phyloP scores from a whole-genome alignment of 164 flowering plant species.

The Cinnamomum chago region DNA sequence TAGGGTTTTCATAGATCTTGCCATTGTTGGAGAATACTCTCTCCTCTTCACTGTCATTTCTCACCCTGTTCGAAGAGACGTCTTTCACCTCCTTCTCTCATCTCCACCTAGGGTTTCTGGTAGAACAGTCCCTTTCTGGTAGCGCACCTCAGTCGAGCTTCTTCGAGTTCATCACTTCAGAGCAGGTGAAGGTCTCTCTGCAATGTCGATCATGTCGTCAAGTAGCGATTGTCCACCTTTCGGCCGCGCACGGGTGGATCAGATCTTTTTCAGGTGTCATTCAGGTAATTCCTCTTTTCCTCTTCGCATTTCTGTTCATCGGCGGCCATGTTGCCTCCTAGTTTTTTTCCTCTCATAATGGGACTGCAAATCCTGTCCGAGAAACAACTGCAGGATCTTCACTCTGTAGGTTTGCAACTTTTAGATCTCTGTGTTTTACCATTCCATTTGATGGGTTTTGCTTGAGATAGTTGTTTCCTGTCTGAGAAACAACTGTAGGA shows the following conservation, averaged over 20 bases:
- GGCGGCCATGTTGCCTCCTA: no score
- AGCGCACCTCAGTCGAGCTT: conserved; percentile 30
- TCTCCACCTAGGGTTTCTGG: conserved; percentile 29
- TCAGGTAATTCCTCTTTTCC: conserved; percentile 44
- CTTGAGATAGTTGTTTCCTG: no score
- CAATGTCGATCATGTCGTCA: conserved; percentile 89
- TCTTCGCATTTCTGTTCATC: no score
- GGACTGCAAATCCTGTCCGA: no score
- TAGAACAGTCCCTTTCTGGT: conserved; percentile 7
- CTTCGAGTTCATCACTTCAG: conserved; percentile 83
- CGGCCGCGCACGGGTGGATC: conserved; percentile 70
- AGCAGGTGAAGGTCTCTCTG: conserved; percentile 94
- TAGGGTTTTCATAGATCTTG: no score
- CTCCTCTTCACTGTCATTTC: background rate
- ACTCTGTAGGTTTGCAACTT: no score
- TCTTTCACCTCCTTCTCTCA: background rate
- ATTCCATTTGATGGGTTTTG: no score
- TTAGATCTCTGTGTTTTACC: no score
- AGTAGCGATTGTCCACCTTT: conserved; percentile 90
- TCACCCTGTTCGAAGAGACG: background rate
- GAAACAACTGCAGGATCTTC: no score
- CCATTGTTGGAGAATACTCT: no score
- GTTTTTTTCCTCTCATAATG: no score
- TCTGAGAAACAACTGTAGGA: no score
- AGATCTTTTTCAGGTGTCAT: conserved; percentile 84